These are phyloP conservation scores for Solanum hybrid DNA, from an alignment of 305 asterid species.

Conservation along the genomic window DNA sequence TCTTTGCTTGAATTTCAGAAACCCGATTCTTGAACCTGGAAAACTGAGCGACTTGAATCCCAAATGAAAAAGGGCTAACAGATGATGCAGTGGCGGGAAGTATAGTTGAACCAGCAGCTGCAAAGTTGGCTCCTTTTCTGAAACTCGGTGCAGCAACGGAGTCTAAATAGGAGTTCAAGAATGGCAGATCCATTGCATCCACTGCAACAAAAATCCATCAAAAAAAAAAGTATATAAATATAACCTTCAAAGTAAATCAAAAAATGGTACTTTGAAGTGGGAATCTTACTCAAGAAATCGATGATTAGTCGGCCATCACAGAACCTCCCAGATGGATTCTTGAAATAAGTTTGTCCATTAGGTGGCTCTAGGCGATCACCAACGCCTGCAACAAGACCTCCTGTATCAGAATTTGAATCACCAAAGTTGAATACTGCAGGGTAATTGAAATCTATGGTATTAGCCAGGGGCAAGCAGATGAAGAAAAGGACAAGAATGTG, in stretches of 20 bases:
- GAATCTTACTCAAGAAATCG: conserved; percentile 52
- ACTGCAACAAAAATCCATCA: conserved; percentile 29
- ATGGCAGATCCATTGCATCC: conserved; percentile 88
- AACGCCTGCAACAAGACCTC: conserved; percentile 61
- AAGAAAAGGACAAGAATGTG: conserved; percentile 12
- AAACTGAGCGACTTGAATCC: conserved; percentile 82
- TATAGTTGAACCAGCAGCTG: conserved; percentile 78
- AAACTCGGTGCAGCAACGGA: conserved; percentile 64
- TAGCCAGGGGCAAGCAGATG: conserved; percentile 19
- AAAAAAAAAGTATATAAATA: not conserved
- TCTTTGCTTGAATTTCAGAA: conserved; percentile 41
- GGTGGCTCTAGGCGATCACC: conserved; percentile 61
- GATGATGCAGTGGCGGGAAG: conserved; percentile 68
- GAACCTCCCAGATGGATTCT: conserved; percentile 80
- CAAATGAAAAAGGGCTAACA: conserved; percentile 73
- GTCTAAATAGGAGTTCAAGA: conserved; percentile 69
- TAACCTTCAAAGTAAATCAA: not conserved
- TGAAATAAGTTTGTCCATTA: conserved; percentile 68
- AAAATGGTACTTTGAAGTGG: not conserved
- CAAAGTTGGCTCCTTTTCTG: conserved; percentile 75
- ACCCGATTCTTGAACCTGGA: conserved; percentile 70
- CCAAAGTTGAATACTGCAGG: conserved; percentile 98
- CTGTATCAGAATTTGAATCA: conserved; percentile 93
- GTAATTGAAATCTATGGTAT: conserved; percentile 59
- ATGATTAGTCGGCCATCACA: conserved; percentile 72